Evolutionary conservation across 371 early-diverging fungal species (phyloP).

Genomic region (Amoeboaphelidium protococcarum): DNA sequence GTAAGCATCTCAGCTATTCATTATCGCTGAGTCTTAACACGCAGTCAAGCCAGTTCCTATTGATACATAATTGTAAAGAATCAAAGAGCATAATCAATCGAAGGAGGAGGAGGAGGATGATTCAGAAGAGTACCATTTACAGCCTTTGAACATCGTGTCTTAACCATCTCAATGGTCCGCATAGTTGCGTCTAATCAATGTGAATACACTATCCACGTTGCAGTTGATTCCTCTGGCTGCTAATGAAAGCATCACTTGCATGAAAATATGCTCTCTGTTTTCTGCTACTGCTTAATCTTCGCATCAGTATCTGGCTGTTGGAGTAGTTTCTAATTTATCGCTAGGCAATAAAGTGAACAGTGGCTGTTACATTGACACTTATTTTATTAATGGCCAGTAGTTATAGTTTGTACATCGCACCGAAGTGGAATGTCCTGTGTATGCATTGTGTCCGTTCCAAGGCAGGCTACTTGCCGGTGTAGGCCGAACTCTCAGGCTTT

Average conservation of each 20-base stretch:
- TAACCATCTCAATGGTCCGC: background rate
- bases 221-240: slow-evolving; percentile 1
- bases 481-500: slow-evolving; percentile 61
- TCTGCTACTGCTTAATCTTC: slow-evolving; percentile 45
- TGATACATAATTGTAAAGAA: slow-evolving; percentile 21
- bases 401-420: slow-evolving; percentile 14
- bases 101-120: slow-evolving; percentile 16
- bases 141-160: background rate
- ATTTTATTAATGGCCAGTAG: background rate
- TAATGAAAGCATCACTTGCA: slow-evolving; percentile 22
- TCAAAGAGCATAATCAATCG: slow-evolving; percentile 8
- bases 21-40: slow-evolving; percentile 66
- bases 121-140: slow-evolving; percentile 15
- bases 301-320: no score
- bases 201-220: background rate
- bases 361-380: background rate
- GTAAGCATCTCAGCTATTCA: slow-evolving; percentile 42
- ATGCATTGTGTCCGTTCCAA: slow-evolving; percentile 57
- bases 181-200: slow-evolving; percentile 1
- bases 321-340: no score
- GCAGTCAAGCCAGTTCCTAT: slow-evolving; percentile 35
- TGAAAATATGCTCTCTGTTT: slow-evolving; percentile 77
- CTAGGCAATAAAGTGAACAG: no score
- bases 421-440: slow-evolving; percentile 53
- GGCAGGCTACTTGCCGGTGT: slow-evolving; percentile 66